These are phyloP conservation scores for Gautieria morchelliformis DNA, from an alignment of 768 basidiomycete species.

Conservation along the genomic window DNA sequence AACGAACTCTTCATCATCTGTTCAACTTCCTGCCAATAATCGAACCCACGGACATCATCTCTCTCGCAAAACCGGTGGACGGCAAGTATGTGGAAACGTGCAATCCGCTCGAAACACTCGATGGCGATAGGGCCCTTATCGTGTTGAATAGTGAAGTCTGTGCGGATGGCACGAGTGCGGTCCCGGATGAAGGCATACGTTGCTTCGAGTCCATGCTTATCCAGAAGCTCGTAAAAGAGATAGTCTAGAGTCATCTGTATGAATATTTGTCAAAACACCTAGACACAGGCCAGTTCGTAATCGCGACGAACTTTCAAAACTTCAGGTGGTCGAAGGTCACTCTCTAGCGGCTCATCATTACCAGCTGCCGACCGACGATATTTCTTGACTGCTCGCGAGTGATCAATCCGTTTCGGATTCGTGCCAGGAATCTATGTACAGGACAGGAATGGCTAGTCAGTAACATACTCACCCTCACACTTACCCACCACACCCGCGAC, in stretches of 20 bases:
- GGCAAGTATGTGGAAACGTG: slow-evolving; percentile 84
- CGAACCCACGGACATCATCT: slow-evolving; percentile 48
- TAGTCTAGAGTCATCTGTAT: slow-evolving; percentile 80
- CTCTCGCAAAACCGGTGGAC: slow-evolving; percentile 41
- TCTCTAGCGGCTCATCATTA: slow-evolving; percentile 74
- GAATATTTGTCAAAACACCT: neutral
- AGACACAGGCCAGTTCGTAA: neutral
- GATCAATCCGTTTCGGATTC: slow-evolving; percentile 62
- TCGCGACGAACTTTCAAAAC: slow-evolving; percentile 54
- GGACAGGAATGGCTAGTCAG: slow-evolving; percentile 15
- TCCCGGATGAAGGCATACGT: slow-evolving; percentile 85
- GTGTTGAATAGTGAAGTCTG: slow-evolving; percentile 92
- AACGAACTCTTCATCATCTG: slow-evolving; percentile 84
- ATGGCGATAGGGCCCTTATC: slow-evolving; percentile 69
- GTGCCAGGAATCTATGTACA: slow-evolving; percentile 54
- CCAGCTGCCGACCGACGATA: slow-evolving; percentile 89
- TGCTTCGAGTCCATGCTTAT: slow-evolving; percentile 54
- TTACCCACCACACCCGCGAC: neutral
- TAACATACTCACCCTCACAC: neutral
- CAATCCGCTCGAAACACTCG: slow-evolving; percentile 88
- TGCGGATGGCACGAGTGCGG: slow-evolving; percentile 80
- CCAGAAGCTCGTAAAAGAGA: slow-evolving; percentile 76
- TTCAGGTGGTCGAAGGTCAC: slow-evolving; percentile 80
- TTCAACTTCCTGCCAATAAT: slow-evolving; percentile 69
- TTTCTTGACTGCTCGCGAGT: slow-evolving; percentile 82